These are phyloP conservation scores for Clavariopsis aquatica DNA, from an alignment of 495 filamentous ascomycete genomes.

Conservation along the genomic window DNA sequence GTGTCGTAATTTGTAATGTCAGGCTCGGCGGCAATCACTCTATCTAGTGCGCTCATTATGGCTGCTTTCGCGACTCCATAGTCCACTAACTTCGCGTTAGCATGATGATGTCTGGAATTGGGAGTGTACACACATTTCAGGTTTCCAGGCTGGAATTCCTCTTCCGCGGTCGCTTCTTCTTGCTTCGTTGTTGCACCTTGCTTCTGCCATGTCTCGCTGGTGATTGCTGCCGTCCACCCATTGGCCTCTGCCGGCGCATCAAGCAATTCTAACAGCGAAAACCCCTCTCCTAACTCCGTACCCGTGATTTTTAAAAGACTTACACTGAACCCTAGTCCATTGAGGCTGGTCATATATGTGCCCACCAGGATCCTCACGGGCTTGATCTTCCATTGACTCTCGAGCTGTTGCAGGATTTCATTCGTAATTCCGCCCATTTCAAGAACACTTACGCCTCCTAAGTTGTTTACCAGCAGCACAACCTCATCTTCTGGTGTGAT, in stretches of 20 bases:
- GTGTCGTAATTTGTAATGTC: slow-evolving; percentile 88
- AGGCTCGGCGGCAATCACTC: slow-evolving; percentile 74
- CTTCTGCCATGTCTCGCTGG: slow-evolving; percentile 55
- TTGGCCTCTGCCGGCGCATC: slow-evolving; percentile 82
- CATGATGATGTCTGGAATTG: neutral
- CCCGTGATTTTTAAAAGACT: slow-evolving; percentile 78
- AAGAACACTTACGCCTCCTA: slow-evolving; percentile 86
- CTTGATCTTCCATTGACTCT: slow-evolving; percentile 65
- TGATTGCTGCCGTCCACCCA: slow-evolving; percentile 79
- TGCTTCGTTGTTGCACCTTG: slow-evolving; percentile 31
- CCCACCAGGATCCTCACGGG: slow-evolving; percentile 68
- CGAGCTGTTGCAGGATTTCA: slow-evolving; percentile 82
- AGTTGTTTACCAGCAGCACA: slow-evolving; percentile 87
- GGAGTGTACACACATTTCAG: slow-evolving; percentile 56
- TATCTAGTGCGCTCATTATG: slow-evolving; percentile 67
- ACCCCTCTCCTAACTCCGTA: slow-evolving; percentile 64
- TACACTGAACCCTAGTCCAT: slow-evolving; percentile 90
- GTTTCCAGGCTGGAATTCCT: slow-evolving; percentile 63
- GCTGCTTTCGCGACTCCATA: slow-evolving; percentile 56
- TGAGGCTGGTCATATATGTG: slow-evolving; percentile 83
- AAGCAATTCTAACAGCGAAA: slow-evolving; percentile 79
- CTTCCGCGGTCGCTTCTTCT: slow-evolving; percentile 44
- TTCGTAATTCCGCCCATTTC: slow-evolving; percentile 86
- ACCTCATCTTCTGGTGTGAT: slow-evolving; percentile 63
- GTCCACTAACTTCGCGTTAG: slow-evolving; percentile 55